Percentiles rank a stretch among this genome's conserved stretches.
Evolutionary conservation across 305 asterid species (phyloP).

Genomic region (Striga hermonthica): DNA sequence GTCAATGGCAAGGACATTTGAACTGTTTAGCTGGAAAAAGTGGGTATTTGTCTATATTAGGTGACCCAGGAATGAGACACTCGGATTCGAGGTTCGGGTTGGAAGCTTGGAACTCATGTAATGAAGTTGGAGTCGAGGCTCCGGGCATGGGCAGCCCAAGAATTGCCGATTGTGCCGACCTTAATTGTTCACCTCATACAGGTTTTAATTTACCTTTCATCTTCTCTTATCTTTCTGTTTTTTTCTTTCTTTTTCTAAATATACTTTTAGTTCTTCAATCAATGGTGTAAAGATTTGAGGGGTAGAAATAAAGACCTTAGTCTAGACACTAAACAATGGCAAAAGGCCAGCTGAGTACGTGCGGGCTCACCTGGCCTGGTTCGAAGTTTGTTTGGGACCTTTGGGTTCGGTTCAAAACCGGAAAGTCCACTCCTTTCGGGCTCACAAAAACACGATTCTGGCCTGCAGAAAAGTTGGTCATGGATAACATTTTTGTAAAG

Average conservation of each 20-base stretch:
- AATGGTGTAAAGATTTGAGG: no score
- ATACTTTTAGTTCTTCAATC: no score
- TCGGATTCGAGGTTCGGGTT: constrained; percentile 71
- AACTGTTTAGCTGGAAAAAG: constrained; percentile 20
- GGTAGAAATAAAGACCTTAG: no score
- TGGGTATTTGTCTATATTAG: constrained; percentile 52
- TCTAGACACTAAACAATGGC: no score
- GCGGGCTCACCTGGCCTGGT: no score
- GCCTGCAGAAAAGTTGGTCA: no score
- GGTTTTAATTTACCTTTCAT: constrained; percentile 32
- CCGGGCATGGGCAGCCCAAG: constrained; percentile 81
- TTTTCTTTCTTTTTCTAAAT: background rate
- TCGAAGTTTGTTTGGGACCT: no score
- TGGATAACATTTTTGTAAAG: no score
- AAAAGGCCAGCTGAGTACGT: no score
- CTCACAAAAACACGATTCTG: no score
- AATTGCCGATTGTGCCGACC: constrained; percentile 80
- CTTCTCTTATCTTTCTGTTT: background rate
- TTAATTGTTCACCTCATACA: constrained; percentile 38
- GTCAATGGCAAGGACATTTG: background rate
- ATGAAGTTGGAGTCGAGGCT: constrained; percentile 74
- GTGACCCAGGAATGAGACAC: constrained; percentile 79
- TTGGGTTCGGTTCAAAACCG: no score
- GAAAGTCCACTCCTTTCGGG: no score
- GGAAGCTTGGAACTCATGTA: constrained; percentile 91